Evolutionary conservation across 2,329 filamentous ascomycete genomes (phyloP), one percentile per base, ranked within the genome.

Genomic region (Aspergillus amoenus): DNA sequence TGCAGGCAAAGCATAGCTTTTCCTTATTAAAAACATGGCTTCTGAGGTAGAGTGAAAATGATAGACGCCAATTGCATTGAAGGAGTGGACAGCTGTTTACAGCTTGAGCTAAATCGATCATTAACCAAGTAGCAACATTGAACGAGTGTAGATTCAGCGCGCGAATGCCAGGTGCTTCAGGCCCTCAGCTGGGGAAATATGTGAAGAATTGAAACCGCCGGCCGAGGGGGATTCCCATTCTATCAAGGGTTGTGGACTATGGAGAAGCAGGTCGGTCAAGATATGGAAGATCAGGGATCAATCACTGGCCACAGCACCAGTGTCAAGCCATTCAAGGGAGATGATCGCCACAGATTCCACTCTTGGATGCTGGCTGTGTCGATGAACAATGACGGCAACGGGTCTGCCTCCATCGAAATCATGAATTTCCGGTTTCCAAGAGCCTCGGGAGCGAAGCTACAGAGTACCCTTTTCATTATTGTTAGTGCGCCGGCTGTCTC

Each of bases 1-100:
- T 8, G 69, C 64, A 8, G 68, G 61, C 24, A 70, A 48, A 34
- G 64, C 44, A 52, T 68, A 65, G 53, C 64, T 64, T 55, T 61
- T 69, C 48, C 68, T 66, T 45, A 62, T 51, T 11, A 62, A 58
- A 41, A 69, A 55, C 70, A 73, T 72, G 56, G 46, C 40, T 32
- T 22, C 41, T 44, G 48, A 43, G 48, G 24, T 12, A 17, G 32
- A 53, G 15, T 40, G 32, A 43, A 50, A 24, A 51, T 24, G 17
- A 11, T 22, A 52, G 45, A 34, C 27, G 37, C 24, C 7, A 49
- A 24, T 49, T 46, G 34, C 47, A 44, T 39, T 44, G 47, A 61
- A 56, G 17, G 56, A 59, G 22, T 46, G 56, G 18, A 59, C n/a
- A 55, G 50, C 53, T 54, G 52, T 50, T 37, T 32, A 58, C 52